These are phyloP conservation scores for Fraxinus quadrangulata DNA, from an alignment of 257 asterid genomes.

Conservation along the genomic window DNA sequence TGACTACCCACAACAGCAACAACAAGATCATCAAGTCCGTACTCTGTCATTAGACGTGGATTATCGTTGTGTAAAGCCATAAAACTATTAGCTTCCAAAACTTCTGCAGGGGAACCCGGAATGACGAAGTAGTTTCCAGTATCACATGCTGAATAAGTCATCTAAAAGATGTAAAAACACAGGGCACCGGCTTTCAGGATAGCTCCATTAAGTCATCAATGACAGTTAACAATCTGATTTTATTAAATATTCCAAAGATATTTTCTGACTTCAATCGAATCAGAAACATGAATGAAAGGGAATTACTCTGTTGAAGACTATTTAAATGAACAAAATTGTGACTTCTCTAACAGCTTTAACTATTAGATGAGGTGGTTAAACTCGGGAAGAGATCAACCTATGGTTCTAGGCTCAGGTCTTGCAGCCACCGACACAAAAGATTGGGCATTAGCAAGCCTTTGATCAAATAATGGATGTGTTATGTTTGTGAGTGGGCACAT, in stretches of 20 bases:
- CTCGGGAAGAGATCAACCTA: background rate
- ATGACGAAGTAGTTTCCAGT: slow-evolving; percentile 89
- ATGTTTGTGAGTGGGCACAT: background rate
- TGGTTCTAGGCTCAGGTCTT: background rate
- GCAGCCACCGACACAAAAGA: background rate
- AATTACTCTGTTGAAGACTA: background rate
- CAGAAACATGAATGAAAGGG: background rate
- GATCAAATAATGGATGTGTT: background rate
- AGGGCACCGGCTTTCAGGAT: slow-evolving; percentile 5
- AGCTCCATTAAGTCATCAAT: background rate
- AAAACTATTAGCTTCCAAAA: slow-evolving; percentile 56
- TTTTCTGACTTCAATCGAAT: background rate
- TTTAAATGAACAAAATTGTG: background rate
- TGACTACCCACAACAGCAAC: slow-evolving; percentile 76
- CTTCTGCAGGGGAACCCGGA: slow-evolving; percentile 79
- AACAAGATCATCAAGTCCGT: slow-evolving; percentile 51
- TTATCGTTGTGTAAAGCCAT: slow-evolving; percentile 35
- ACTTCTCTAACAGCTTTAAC: background rate
- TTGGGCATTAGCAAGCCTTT: background rate
- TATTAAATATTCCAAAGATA: background rate
- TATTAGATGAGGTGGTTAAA: background rate
- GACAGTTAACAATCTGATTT: background rate
- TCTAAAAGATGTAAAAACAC: slow-evolving; percentile 47
- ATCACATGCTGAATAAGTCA: slow-evolving; percentile 75
- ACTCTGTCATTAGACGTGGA: slow-evolving; percentile 35